A percentile compares a stretch with the other conserved stretches of the same genome.
Conservation (phyloP, 805 yeast genomes). For the Grigorovia humatica region DNA sequence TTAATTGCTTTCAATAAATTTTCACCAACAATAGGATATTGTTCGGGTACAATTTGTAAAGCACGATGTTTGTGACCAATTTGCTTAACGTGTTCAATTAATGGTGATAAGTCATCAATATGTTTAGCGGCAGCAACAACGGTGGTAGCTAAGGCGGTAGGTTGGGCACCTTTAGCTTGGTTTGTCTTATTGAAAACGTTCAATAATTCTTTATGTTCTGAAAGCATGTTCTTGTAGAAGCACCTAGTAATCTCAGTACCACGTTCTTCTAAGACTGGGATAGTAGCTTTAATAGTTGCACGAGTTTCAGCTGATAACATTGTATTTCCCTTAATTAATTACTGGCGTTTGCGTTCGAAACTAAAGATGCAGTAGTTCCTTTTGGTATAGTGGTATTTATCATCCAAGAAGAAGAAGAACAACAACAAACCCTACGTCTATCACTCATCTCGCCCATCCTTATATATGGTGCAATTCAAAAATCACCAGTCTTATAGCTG, state of each 20-base stretch:
- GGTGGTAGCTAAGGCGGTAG: conserved; percentile 53
- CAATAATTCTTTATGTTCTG: conserved; percentile 41
- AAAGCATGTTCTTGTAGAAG: conserved; percentile 49
- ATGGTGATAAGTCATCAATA: conserved; percentile 47
- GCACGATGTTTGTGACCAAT: conserved; percentile 61
- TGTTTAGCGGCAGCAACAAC: conserved; percentile 51
- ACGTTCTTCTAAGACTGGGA: conserved; percentile 45
- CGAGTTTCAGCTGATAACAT: conserved; percentile 26
- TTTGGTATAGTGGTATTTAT: too few species aligned
- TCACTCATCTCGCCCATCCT: too few species aligned
- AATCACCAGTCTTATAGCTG: too few species aligned
- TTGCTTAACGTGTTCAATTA: conserved; percentile 44
- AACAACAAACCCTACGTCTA: too few species aligned
- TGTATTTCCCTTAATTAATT: not conserved
- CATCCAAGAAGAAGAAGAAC: too few species aligned
- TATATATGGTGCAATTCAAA: too few species aligned
- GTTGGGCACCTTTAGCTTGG: conserved; percentile 47
- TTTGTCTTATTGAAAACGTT: conserved; percentile 53
- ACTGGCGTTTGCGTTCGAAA: not conserved
- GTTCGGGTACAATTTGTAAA: conserved; percentile 50
- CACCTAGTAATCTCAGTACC: conserved; percentile 46
- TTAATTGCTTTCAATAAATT: conserved; percentile 45
- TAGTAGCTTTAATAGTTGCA: conserved; percentile 34
- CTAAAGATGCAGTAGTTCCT: too few species aligned
- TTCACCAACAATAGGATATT: conserved; percentile 55